Evolutionary conservation across 2,329 filamentous ascomycete genomes (phyloP).

Genomic region (Apiospora saccharicola): DNA sequence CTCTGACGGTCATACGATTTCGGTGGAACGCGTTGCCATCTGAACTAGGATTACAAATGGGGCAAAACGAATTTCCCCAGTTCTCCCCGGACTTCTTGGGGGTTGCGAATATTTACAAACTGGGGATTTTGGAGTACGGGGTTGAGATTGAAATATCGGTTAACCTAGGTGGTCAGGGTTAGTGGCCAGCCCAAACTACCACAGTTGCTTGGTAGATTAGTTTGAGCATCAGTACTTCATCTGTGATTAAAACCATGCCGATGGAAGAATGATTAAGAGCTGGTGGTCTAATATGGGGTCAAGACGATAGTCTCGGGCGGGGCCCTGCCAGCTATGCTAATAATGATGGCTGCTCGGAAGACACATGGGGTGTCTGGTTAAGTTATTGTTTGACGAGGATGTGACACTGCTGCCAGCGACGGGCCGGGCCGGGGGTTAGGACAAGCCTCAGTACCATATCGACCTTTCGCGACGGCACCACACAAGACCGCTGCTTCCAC

Average conservation of each 20-base stretch:
- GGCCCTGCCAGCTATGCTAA: neutral
- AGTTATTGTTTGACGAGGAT: neutral
- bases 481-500: neutral
- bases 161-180: neutral
- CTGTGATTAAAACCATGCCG: neutral
- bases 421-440: too few species aligned
- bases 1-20: neutral
- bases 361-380: neutral
- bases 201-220: too few species aligned
- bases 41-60: neutral
- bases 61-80: neutral
- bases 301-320: neutral
- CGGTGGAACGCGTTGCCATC: conserved; percentile 4
- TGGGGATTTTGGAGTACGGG: neutral
- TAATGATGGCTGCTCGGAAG: neutral
- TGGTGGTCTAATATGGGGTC: neutral
- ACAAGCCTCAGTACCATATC: too few species aligned
- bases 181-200: too few species aligned
- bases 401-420: neutral
- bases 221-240: too few species aligned
- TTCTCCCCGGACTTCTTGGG: neutral
- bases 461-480: too few species aligned
- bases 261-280: neutral
- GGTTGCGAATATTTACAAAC: neutral
- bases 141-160: neutral